Evolutionary conservation across 169 alveolate species (phyloP).

Genomic region (Plasmodium gallinaceum): DNA sequence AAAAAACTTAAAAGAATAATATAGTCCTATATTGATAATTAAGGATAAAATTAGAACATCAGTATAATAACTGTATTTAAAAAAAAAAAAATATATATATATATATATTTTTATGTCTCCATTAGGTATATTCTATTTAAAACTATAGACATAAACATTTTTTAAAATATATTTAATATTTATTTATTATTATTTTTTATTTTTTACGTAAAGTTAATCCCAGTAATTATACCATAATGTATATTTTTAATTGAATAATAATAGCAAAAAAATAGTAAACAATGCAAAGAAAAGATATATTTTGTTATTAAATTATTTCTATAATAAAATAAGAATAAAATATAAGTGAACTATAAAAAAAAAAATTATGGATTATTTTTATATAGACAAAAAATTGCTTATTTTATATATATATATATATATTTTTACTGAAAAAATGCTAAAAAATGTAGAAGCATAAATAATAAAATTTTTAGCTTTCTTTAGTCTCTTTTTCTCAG

Average conservation of each 20-base stretch:
- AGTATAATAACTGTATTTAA: constrained; percentile 39
- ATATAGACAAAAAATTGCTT: not conserved
- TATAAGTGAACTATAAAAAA: constrained; percentile 51
- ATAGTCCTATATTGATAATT: constrained; percentile 53
- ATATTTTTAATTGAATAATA: constrained; percentile 59
- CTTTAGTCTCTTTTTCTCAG: constrained; percentile 73
- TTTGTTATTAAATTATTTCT: constrained; percentile 62
- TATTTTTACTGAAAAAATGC: constrained; percentile 67
- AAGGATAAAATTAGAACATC: constrained; percentile 68
- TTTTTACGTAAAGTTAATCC: constrained; percentile 65
- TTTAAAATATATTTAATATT: no score
- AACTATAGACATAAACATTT: not conserved
- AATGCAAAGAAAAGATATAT: constrained; percentile 40
- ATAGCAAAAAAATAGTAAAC: constrained; percentile 64
- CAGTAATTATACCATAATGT: constrained; percentile 65
- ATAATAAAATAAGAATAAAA: constrained; percentile 37
- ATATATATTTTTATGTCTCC: not conserved
- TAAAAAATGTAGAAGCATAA: constrained; percentile 69
- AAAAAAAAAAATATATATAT: constrained; percentile 1
- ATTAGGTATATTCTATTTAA: no score
- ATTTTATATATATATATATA: not conserved
- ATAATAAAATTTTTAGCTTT: constrained; percentile 57
- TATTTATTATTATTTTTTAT: not conserved
- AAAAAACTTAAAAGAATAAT: constrained; percentile 70
- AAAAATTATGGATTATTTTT: not conserved